Evolutionary conservation across 2,329 filamentous ascomycete genomes (phyloP), one percentile per base, ranked within the genome.

Genomic region (Coniochaeta hoffmannii): DNA sequence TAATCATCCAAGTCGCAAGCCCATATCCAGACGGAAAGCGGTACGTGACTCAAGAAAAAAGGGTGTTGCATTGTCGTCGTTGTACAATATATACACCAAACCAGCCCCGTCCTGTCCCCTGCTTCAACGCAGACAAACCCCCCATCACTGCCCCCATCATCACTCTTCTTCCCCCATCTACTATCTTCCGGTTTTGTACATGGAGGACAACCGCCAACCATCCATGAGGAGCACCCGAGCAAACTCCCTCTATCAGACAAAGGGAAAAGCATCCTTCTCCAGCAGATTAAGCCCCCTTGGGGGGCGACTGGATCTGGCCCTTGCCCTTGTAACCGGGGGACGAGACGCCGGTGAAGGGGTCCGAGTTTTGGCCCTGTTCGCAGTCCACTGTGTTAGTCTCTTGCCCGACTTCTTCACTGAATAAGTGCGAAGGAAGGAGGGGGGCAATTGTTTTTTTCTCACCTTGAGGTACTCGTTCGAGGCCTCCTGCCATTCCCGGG

Each of bases 381-480:
- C n/a, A 59, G 57, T 28, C 34, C 55, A 38, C 11, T 22, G 57
- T 51, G 24, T 28, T 44, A 35, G n/a, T 54, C 26, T 59, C 63
- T 56, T 60, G 57, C 55, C 35, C 24, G 44, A 22, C 49, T 34
- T 31, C 19, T n/a, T n/a, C n/a, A n/a, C n/a, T n/a, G n/a, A n/a
- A n/a, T n/a, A n/a, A n/a, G n/a, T n/a, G n/a, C n/a, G n/a, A n/a
- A n/a, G 46, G 19, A 28, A 32, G 24, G 31, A 31, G 12, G 44
- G 41, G 19, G 53, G 44, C 35, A 34, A 22, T 46, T 30, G 22
- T 28, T 54, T 53, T n/a, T 30, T 41, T 76, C 85, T 67, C 77
- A 96, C 93, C 83, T 86, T 92, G 73, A 97, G 81, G 75, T 89
- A 94, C 79, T 97, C 94, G 76, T 99, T 96, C 64, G 87, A 82